Evolutionary conservation across 2,329 filamentous ascomycete genomes (phyloP).

Genomic region (Phyllosticta citriasiana): DNA sequence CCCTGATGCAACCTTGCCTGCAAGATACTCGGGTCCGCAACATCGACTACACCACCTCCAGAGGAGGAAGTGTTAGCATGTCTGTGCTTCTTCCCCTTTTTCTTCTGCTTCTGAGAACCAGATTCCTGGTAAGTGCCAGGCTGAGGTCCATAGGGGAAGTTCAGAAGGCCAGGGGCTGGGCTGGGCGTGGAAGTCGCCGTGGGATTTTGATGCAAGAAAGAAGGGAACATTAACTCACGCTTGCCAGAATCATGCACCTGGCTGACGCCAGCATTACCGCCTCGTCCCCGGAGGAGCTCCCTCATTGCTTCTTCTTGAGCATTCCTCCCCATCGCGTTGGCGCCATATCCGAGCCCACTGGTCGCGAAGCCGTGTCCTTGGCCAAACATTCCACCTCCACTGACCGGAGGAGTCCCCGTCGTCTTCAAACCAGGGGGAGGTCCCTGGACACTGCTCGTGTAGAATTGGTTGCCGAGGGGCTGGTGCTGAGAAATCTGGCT

Average conservation of each 20-base stretch:
- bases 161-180: conserved; percentile 83
- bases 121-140: conserved; percentile 82
- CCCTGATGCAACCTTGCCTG: conserved; percentile 93
- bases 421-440: conserved; percentile 94
- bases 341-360: conserved; percentile 52
- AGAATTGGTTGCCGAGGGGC: conserved; percentile 57
- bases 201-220: conserved; percentile 79
- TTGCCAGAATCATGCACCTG: conserved; percentile 79
- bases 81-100: conserved; percentile 99
- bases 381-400: conserved; percentile 72
- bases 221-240: conserved; percentile 98
- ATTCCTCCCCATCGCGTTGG: conserved; percentile 58
- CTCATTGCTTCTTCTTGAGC: conserved; percentile 65
- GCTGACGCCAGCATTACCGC: conserved; percentile 47
- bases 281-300: conserved; percentile 63
- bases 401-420: conserved; percentile 81
- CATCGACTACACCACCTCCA: conserved; percentile 98
- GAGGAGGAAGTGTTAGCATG: conserved; percentile 99
- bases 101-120: conserved; percentile 90
- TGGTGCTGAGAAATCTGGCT: conserved; percentile 46
- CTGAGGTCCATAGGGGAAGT: conserved; percentile 82
- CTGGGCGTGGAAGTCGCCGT: conserved; percentile 72
- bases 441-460: conserved; percentile 75
- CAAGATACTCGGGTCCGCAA: conserved; percentile 99
- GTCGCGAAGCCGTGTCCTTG: conserved; percentile 78